A percentile compares a stretch with the other conserved stretches of the same genome.
Conservation (phyloP, 2,329 filamentous ascomycete species). For the Aspergillus intermedius region DNA sequence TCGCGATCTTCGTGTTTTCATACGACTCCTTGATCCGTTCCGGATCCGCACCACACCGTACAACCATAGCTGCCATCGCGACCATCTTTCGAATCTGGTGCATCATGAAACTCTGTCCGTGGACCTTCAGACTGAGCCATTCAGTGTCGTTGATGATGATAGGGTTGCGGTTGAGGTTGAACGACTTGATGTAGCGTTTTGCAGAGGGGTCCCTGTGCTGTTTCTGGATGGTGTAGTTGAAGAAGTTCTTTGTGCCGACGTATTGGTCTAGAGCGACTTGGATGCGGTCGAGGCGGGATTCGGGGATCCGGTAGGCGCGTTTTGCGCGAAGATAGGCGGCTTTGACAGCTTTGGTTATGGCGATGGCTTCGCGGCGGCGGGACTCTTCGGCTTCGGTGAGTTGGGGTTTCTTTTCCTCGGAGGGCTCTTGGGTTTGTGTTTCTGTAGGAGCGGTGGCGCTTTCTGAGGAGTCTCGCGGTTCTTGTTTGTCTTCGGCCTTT, state of each 20-base stretch:
- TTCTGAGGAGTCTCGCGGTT: slow-evolving; percentile 7
- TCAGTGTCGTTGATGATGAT: slow-evolving; percentile 86
- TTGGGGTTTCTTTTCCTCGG: slow-evolving; percentile 8
- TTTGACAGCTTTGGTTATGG: slow-evolving; percentile 67
- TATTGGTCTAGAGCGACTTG: slow-evolving; percentile 70
- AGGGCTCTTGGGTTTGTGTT: slow-evolving; percentile 10
- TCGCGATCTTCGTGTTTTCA: slow-evolving; percentile 64
- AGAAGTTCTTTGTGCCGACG: slow-evolving; percentile 81
- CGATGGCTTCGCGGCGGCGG: slow-evolving; percentile 49
- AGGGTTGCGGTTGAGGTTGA: slow-evolving; percentile 67
- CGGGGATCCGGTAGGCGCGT: slow-evolving; percentile 73
- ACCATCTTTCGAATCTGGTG: slow-evolving; percentile 99
- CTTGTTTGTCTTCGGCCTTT: slow-evolving; percentile 19
- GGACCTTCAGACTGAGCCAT: slow-evolving; percentile 92
- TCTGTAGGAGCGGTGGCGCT: slow-evolving; percentile 6
- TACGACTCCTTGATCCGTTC: slow-evolving; percentile 70
- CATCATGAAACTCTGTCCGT: slow-evolving; percentile 99
- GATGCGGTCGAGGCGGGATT: slow-evolving; percentile 64
- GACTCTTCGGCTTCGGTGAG: slow-evolving; percentile 12
- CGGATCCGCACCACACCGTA: slow-evolving; percentile 73
- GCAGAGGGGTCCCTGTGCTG: slow-evolving; percentile 71
- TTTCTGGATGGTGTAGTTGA: slow-evolving; percentile 97
- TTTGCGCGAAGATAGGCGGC: slow-evolving; percentile 76
- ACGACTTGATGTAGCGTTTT: slow-evolving; percentile 88
- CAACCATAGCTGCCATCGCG: slow-evolving; percentile 76